Evolutionary conservation across 1,139 yeast genomes (phyloP).

Genomic region (Keqinozyma sinolaborantium): DNA sequence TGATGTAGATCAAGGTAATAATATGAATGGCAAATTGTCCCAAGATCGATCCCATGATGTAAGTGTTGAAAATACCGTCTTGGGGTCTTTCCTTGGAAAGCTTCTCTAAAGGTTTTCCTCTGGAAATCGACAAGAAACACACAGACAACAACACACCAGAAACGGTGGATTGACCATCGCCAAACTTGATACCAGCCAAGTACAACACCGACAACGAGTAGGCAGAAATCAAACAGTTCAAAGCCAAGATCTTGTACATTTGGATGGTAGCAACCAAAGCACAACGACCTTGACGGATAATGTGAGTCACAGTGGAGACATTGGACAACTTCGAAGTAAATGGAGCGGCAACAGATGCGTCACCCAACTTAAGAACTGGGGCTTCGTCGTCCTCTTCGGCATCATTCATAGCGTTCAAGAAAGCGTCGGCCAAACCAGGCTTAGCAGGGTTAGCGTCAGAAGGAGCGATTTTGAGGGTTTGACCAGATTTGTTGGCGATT

Average conservation of each 20-base stretch:
- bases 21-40: conserved; percentile 97
- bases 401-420: conserved; percentile 66
- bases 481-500: conserved; percentile 39
- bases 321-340: conserved; percentile 92
- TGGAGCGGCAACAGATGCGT: conserved; percentile 99
- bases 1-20: conserved; percentile 74
- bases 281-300: conserved; percentile 97
- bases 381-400: conserved; percentile 80
- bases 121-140: conserved; percentile 92
- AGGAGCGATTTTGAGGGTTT: conserved; percentile 23
- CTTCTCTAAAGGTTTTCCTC: conserved; percentile 88
- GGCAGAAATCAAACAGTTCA: conserved; percentile 95
- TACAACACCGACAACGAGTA: conserved; percentile 91
- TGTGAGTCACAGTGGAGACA: conserved; percentile 89
- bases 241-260: conserved; percentile 96
- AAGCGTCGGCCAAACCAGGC: conserved; percentile 64
- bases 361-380: conserved; percentile 92
- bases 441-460: conserved; percentile 24
- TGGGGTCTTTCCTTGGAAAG: conserved; percentile 95
- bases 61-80: conserved; percentile 91
- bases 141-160: conserved; percentile 89
- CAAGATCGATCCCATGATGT: conserved; percentile 95
- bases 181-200: conserved; percentile 96
- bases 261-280: conserved; percentile 96
- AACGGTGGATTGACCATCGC: conserved; percentile 95